Percentiles rank a stretch among this genome's conserved stretches.
These are phyloP conservation scores for Penicillium cataractarum DNA, from an alignment of 495 filamentous ascomycete species.

Conservation along the genomic window DNA sequence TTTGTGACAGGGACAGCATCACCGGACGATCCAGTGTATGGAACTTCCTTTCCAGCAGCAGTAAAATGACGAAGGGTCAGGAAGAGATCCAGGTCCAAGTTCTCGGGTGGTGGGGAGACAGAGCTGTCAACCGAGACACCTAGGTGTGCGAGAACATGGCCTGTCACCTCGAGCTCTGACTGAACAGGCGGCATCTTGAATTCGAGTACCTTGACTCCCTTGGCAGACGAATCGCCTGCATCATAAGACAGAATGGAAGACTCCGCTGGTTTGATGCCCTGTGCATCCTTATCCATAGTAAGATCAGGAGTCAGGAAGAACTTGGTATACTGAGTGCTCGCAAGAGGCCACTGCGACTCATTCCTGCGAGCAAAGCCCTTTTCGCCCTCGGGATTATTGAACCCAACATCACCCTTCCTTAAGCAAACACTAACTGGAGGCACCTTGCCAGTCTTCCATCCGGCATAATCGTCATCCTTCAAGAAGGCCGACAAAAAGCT, in stretches of 20 bases:
- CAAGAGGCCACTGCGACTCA: slow-evolving; percentile 61
- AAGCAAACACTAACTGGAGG: not conserved
- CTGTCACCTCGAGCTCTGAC: slow-evolving; percentile 60
- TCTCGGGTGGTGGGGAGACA: no score
- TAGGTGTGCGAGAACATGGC: no score
- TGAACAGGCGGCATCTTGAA: slow-evolving; percentile 50
- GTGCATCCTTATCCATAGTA: not conserved
- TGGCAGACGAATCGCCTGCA: slow-evolving; percentile 24
- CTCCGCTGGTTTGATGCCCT: not conserved
- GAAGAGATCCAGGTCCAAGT: slow-evolving; percentile 41
- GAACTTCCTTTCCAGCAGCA: slow-evolving; percentile 54
- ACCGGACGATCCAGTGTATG: slow-evolving; percentile 58
- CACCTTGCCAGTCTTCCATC: not conserved
- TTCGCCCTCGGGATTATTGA: slow-evolving; percentile 29
- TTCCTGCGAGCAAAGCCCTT: slow-evolving; percentile 44
- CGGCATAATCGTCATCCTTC: not conserved
- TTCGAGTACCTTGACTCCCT: slow-evolving; percentile 18
- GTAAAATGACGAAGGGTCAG: slow-evolving; percentile 56
- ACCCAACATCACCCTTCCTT: not conserved
- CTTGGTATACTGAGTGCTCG: slow-evolving; percentile 54
- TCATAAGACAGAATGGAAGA: not conserved
- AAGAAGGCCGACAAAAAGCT: not conserved
- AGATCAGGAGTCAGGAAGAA: slow-evolving; percentile 41
- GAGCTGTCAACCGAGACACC: no score
- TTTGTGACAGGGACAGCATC: slow-evolving; percentile 38